phyloP scores from a whole-genome alignment of 441 rosid species.

The Populus trichocarpa region DNA sequence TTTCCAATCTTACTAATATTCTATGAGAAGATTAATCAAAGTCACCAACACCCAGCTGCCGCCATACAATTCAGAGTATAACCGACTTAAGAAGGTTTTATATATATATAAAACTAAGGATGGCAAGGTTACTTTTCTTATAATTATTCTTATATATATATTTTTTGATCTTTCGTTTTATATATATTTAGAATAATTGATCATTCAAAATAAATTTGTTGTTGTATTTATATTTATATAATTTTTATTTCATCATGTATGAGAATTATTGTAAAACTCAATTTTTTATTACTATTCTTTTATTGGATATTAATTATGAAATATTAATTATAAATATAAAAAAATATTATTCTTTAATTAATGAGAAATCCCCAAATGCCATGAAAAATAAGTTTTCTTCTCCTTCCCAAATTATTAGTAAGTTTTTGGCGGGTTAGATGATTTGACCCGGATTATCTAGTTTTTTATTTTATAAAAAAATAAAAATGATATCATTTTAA shows the following conservation, averaged over 20 bases:
- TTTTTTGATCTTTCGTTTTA: neutral
- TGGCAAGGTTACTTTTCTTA: no score
- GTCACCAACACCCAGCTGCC: neutral
- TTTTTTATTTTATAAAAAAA: no score
- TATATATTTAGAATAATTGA: neutral
- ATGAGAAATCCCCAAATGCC: no score
- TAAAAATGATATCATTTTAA: no score
- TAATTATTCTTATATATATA: no score
- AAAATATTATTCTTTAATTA: no score
- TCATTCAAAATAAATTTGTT: no score
- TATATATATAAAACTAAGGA: neutral
- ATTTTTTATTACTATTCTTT: neutral
- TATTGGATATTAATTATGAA: neutral
- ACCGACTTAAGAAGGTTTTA: neutral
- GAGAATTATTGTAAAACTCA: neutral
- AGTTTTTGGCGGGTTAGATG: no score
- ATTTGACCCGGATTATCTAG: no score
- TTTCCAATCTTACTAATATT: neutral
- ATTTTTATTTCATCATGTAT: neutral
- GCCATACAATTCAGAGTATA: neutral
- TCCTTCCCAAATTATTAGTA: no score
- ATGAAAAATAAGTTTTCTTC: no score
- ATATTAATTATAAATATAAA: no score
- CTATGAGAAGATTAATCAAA: neutral
- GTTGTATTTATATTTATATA: neutral